Base-by-base conservation (phyloP, 1,284 basidiomycete species). In the Cerrena zonata region DNA sequence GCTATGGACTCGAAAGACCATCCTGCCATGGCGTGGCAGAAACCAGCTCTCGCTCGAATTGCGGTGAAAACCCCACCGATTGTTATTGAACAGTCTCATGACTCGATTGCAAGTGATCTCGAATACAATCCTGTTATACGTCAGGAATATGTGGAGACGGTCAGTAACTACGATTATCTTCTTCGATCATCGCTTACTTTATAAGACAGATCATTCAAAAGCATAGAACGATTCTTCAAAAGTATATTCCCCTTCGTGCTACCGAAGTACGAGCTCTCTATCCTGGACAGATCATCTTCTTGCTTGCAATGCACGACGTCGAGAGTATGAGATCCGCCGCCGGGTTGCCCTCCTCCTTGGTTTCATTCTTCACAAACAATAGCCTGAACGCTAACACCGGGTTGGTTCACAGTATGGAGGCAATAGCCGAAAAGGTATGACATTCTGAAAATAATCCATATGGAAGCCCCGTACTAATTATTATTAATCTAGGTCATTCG, bases 41-140 rank as follows among this genome's bases (percentile, higher is more conserved):
- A 77, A 47, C 84, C 86, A 23, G 86, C 90, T 1, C 75, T 98
- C 21, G 76, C 79, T 23, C 80, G 84, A 19, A 94, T 99, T 55
- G 90, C 95, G 26, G 71, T 77, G 30, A 94, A 94, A 69, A 94
- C 94, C 1, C 96, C 95, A 1, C 75, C 84, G 1, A 77, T 96
- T 54, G 84, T 98, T 3, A 71, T 89, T 25, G 93, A 95, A 64
- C 83, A 83, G 53, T 81, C 89, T 1, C 83, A 84, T 56, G 93
- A 96, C 67, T 90, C 87, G 48, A 80, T 94, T 34, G 86, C 86
- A 27, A 92, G 89, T 61, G 92, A 94, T 56, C 77, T 98, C 21
- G 93, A 97, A 65, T 97, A 94, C 67, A 95, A 94, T 66, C 88
- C 92, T 5, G 86, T 95, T 25, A 81, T 99, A 55, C 78, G 91